phyloP scores from a whole-genome alignment of 768 basidiomycete genomes.

The Amanita jacksonii region DNA sequence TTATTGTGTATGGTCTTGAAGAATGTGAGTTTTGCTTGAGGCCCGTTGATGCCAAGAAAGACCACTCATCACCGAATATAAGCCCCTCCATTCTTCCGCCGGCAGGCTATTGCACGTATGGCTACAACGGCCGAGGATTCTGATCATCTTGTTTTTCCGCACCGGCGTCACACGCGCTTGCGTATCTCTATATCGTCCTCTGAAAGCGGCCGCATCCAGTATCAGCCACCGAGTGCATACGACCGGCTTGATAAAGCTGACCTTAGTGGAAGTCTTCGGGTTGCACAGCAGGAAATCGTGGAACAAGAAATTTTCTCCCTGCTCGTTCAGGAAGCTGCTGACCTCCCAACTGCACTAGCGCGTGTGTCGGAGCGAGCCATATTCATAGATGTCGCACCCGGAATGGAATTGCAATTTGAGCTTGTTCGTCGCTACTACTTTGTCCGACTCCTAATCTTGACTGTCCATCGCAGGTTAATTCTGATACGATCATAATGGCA shows the following conservation, averaged over 20 bases:
- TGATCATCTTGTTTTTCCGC: conserved; percentile 47
- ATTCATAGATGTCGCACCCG: conserved; percentile 67
- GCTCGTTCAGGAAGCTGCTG: conserved; percentile 70
- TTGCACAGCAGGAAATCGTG: conserved; percentile 62
- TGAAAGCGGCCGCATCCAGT: conserved; percentile 22
- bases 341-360: conserved; percentile 64
- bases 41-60: neutral
- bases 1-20: conserved; percentile 73
- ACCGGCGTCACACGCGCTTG: conserved; percentile 54
- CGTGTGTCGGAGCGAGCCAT: conserved; percentile 73
- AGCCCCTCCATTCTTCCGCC: conserved; percentile 60
- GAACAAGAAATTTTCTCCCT: conserved; percentile 75
- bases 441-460: neutral
- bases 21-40: conserved; percentile 50
- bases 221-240: conserved; percentile 28
- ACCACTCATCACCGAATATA: conserved; percentile 2
- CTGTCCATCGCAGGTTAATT: conserved; percentile 24
- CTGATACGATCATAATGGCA: conserved; percentile 13
- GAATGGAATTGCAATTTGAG: conserved; percentile 60
- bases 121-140: conserved; percentile 35
- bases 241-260: conserved; percentile 22
- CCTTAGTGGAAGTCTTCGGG: conserved; percentile 42
- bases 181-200: conserved; percentile 42
- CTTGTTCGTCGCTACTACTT: conserved; percentile 37
- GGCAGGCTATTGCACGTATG: conserved; percentile 62